These are phyloP conservation scores for Globisporangium abappressorium DNA, from an alignment of 352 stramenopile species.

Conservation along the genomic window DNA sequence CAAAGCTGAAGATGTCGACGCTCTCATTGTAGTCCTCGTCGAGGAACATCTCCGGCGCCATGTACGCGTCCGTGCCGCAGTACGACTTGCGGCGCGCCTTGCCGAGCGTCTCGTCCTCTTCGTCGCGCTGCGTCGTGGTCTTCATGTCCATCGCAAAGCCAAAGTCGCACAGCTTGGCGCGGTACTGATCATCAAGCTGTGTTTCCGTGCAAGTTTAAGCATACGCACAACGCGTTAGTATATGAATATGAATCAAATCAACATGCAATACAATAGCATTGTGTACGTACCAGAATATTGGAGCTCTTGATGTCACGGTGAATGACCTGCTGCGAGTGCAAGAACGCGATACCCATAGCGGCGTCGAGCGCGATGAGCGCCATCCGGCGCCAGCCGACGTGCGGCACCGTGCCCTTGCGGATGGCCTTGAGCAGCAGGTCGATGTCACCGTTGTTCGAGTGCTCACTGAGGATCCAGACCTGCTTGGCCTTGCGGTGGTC, in stretches of 20 bases:
- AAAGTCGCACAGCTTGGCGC: slow-evolving; percentile 83
- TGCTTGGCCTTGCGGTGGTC: slow-evolving; percentile 70
- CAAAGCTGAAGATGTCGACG: slow-evolving; percentile 84
- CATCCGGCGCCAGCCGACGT: slow-evolving; percentile 63
- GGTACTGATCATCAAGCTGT: slow-evolving; percentile 57
- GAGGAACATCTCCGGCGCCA: slow-evolving; percentile 82
- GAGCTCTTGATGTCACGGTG: slow-evolving; percentile 89
- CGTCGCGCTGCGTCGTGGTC: slow-evolving; percentile 20
- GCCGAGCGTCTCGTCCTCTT: slow-evolving; percentile 24
- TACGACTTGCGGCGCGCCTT: slow-evolving; percentile 76
- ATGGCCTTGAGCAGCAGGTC: slow-evolving; percentile 63
- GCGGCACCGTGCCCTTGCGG: slow-evolving; percentile 34
- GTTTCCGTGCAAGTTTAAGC: no score
- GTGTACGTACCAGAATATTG: slow-evolving; percentile 57
- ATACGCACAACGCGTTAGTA: no score
- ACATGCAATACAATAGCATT: background rate
- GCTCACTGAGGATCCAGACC: slow-evolving; percentile 83
- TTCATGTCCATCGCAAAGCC: slow-evolving; percentile 80
- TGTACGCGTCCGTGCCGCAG: slow-evolving; percentile 85
- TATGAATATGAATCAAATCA: no score
- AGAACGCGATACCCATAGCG: slow-evolving; percentile 92
- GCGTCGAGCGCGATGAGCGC: slow-evolving; percentile 72
- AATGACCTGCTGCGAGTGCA: slow-evolving; percentile 88
- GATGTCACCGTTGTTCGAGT: slow-evolving; percentile 73
- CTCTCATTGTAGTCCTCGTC: slow-evolving; percentile 84